Conservation (phyloP, 305 asterid genomes). For the Caryopteris hybrid region DNA sequence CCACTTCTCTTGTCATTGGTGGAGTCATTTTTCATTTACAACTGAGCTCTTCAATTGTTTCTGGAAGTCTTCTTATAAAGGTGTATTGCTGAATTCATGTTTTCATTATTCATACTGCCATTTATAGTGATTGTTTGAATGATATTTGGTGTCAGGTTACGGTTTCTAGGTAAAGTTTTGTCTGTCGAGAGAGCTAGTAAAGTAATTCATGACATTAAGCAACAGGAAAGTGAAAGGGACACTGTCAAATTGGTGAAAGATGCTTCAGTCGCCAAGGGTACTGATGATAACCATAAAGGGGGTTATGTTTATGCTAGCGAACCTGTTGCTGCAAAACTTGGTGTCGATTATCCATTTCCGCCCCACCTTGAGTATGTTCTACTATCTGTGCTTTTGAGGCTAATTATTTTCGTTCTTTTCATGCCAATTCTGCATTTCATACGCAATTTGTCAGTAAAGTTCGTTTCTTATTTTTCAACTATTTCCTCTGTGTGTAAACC, state of each 20-base stretch:
- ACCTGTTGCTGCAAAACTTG: slow-evolving; percentile 82
- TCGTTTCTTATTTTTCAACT: not conserved
- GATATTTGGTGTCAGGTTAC: slow-evolving; percentile 40
- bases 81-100: slow-evolving; percentile 2
- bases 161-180: slow-evolving; percentile 77
- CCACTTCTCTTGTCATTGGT: not conserved
- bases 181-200: slow-evolving; percentile 63
- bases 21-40: not conserved
- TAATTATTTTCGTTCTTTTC: not conserved
- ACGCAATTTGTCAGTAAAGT: not conserved
- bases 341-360: slow-evolving; percentile 87
- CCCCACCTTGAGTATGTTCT: slow-evolving; percentile 83
- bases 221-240: slow-evolving; percentile 31
- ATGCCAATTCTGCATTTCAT: slow-evolving; percentile 1
- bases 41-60: not conserved
- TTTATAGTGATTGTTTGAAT: slow-evolving; percentile 2
- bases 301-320: slow-evolving; percentile 29
- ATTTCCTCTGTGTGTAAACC: not conserved
- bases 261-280: slow-evolving; percentile 27
- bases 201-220: slow-evolving; percentile 28
- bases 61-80: not conserved
- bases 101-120: not conserved
- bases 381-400: slow-evolving; percentile 3
- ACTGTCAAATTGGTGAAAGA: slow-evolving; percentile 18
- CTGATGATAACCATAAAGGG: slow-evolving; percentile 24